phyloP scores from a whole-genome alignment of 1,284 basidiomycete species.

The Cryptococcus deneoformans region DNA sequence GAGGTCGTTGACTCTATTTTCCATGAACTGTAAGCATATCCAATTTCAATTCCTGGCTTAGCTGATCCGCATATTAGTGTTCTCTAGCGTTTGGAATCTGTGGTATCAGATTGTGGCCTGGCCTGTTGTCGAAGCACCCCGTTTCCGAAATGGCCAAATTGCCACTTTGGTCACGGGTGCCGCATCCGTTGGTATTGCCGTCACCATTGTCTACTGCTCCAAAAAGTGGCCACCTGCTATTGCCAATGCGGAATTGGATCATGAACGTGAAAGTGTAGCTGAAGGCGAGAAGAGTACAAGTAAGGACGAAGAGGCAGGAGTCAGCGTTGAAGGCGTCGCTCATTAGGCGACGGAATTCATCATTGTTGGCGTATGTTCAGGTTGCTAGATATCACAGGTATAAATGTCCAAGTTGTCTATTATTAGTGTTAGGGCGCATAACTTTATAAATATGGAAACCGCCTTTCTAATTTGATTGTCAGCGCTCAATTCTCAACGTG shows the following conservation, averaged over 20 bases:
- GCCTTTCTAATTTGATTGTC: no score
- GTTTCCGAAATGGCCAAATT: conserved; percentile 41
- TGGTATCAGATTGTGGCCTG: conserved; percentile 42
- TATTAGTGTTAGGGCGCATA: no score
- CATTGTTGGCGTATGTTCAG: no score
- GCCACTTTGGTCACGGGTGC: conserved; percentile 38
- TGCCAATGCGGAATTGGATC: conserved; percentile 1
- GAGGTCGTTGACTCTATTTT: conserved; percentile 36
- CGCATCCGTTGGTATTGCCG: conserved; percentile 23
- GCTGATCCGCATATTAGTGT: conserved; percentile 1
- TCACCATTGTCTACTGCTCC: conserved; percentile 30
- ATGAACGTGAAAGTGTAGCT: neutral
- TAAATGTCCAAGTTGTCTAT: no score
- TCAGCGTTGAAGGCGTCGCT: neutral
- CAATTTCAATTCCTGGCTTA: no score
- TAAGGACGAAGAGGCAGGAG: neutral
- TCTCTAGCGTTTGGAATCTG: conserved; percentile 24
- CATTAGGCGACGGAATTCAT: neutral
- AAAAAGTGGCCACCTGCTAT: conserved; percentile 20
- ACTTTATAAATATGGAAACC: no score
- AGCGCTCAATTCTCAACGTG: no score
- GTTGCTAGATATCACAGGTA: no score
- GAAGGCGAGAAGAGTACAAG: neutral
- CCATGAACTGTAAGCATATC: conserved; percentile 28
- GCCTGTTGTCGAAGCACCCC: conserved; percentile 33